These are phyloP conservation scores for Fusarium liriodendri DNA, from an alignment of 2,329 filamentous ascomycete genomes.

Conservation along the genomic window DNA sequence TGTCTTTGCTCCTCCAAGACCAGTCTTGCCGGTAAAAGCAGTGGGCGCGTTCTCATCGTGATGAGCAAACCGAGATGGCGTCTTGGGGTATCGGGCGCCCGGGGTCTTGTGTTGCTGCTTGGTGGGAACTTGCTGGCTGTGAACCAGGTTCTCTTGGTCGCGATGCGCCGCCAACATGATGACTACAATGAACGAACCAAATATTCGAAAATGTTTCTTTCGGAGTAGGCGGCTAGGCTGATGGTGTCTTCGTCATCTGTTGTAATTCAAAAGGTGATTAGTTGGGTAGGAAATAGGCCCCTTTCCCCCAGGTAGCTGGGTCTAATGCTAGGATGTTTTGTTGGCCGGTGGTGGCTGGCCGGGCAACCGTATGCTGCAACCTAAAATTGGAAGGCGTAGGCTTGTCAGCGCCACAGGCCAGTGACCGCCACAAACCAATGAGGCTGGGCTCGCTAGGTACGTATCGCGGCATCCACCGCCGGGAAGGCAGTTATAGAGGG, in stretches of 20 bases:
- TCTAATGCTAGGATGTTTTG: constrained; percentile 36
- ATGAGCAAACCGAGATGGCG: constrained; percentile 79
- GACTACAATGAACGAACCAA: constrained; percentile 20
- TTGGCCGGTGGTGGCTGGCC: constrained; percentile 41
- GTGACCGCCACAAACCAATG: constrained; percentile 42
- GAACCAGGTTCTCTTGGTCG: constrained; percentile 90
- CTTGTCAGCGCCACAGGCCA: constrained; percentile 34
- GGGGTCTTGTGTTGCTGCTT: constrained; percentile 90
- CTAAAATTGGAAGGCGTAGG: constrained; percentile 24
- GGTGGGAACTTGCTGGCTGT: constrained; percentile 76
- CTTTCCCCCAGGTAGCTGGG: constrained; percentile 11
- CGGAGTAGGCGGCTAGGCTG: constrained; percentile 12
- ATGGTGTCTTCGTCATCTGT: constrained; percentile 21
- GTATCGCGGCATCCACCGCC: constrained; percentile 37
- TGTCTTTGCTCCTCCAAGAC: constrained; percentile 67
- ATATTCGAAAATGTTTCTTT: constrained; percentile 20
- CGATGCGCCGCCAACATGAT: constrained; percentile 80
- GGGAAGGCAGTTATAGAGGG: constrained; percentile 48
- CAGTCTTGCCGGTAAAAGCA: constrained; percentile 53
- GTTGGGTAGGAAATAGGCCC: constrained; percentile 26
- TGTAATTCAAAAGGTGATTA: constrained; percentile 32
- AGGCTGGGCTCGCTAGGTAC: constrained; percentile 31
- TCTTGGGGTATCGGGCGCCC: constrained; percentile 80
- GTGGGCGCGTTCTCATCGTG: constrained; percentile 83
- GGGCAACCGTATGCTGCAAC: constrained; percentile 42